These are phyloP conservation scores for Cotoneaster glaucophyllus DNA, from an alignment of 306 rosid species.

Conservation along the genomic window DNA sequence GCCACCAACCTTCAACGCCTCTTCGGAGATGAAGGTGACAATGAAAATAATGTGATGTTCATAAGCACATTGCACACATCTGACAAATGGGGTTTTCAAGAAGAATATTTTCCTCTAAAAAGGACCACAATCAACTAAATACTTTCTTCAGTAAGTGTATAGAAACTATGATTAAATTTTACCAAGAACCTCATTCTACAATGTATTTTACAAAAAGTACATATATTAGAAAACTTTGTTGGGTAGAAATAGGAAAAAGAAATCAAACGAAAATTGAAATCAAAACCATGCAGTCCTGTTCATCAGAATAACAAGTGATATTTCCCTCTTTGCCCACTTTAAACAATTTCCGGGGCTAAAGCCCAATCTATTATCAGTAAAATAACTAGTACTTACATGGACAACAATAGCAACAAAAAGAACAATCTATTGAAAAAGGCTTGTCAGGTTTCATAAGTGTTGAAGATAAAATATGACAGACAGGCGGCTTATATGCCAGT, in stretches of 20 bases:
- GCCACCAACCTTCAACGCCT: neutral
- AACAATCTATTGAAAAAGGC: neutral
- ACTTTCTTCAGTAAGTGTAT: neutral
- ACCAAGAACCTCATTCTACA: neutral
- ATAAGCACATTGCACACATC: neutral
- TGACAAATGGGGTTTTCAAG: neutral
- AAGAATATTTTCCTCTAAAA: neutral
- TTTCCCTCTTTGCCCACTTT: neutral
- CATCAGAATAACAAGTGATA: neutral
- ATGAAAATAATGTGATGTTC: neutral
- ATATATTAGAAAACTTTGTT: neutral
- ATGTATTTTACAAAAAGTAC: neutral
- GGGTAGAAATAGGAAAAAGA: neutral
- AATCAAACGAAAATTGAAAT: neutral
- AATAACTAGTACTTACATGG: neutral
- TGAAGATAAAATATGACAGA: neutral
- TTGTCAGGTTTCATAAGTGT: neutral
- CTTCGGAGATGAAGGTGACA: neutral
- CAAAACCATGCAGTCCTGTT: neutral
- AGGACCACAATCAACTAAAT: neutral
- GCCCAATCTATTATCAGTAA: neutral
- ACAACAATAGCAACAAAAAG: neutral
- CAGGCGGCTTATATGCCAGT: neutral
- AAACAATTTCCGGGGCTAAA: neutral
- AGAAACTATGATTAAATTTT: neutral